Evolutionary conservation across 2,329 filamentous ascomycete species (phyloP).

Genomic region (Karstenula rhodostoma): DNA sequence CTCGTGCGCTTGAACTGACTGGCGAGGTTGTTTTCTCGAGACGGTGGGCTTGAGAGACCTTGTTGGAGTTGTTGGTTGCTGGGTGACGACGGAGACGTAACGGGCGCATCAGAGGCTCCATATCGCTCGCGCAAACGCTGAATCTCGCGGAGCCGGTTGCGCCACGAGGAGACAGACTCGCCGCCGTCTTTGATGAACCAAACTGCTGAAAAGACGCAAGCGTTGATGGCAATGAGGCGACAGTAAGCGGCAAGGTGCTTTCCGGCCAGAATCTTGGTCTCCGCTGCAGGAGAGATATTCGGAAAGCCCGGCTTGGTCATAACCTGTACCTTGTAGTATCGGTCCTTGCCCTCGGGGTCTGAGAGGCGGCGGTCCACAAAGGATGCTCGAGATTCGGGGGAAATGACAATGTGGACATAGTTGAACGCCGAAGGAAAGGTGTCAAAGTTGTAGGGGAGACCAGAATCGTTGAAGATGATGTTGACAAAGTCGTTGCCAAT

Average conservation of each 20-base stretch:
- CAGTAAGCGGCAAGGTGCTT: slow-evolving; percentile 85
- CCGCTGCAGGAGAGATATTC: slow-evolving; percentile 86
- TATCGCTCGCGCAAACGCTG: slow-evolving; percentile 75
- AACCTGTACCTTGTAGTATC: slow-evolving; percentile 88
- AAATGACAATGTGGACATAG: slow-evolving; percentile 95
- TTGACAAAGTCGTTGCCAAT: slow-evolving; percentile 99
- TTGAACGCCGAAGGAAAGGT: slow-evolving; percentile 96
- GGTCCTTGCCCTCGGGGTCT: slow-evolving; percentile 52
- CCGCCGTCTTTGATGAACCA: slow-evolving; percentile 80
- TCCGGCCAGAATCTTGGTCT: slow-evolving; percentile 87
- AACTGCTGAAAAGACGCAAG: slow-evolving; percentile 91
- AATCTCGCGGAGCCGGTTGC: slow-evolving; percentile 84
- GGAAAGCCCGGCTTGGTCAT: slow-evolving; percentile 90
- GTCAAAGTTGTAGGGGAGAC: slow-evolving; percentile 85
- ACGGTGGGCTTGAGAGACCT: slow-evolving; percentile 37
- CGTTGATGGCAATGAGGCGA: slow-evolving; percentile 87
- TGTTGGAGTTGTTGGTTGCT: slow-evolving; percentile 20
- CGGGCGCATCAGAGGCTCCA: slow-evolving; percentile 25
- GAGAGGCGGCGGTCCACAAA: slow-evolving; percentile 67
- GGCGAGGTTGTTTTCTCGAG: slow-evolving; percentile 37
- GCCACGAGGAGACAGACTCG: slow-evolving; percentile 89
- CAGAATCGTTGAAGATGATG: slow-evolving; percentile 97
- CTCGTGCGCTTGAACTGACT: slow-evolving; percentile 47
- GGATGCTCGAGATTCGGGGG: slow-evolving; percentile 80
- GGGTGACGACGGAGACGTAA: slow-evolving; percentile 35